These are phyloP conservation scores for Fraxinus paxiana DNA, from an alignment of 305 asterid genomes.

Conservation along the genomic window DNA sequence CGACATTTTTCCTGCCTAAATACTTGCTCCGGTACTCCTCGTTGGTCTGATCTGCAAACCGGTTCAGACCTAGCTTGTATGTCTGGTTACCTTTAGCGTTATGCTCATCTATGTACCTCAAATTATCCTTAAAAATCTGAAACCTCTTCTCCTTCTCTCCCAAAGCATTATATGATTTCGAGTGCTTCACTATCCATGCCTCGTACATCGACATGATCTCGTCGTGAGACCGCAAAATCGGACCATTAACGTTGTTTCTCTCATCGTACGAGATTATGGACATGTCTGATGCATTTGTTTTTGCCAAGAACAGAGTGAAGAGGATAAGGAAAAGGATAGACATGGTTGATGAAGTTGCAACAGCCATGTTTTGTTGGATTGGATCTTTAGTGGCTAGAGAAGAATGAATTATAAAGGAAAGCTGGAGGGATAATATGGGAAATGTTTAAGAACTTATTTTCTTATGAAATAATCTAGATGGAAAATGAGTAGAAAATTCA, in stretches of 20 bases:
- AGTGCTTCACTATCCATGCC: background rate
- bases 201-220: background rate
- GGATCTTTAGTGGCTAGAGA: background rate
- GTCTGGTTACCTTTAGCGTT: background rate
- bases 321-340: background rate
- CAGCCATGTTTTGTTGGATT: background rate
- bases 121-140: background rate
- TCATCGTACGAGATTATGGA: constrained; percentile 4
- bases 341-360: background rate
- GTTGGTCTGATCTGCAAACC: background rate
- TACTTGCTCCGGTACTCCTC: background rate
- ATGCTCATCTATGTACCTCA: constrained; percentile 1
- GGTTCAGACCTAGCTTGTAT: background rate
- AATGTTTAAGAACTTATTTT: background rate
- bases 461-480: background rate
- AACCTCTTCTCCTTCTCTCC: constrained; percentile 2
- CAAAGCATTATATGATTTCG: background rate
- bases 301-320: background rate
- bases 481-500: background rate
- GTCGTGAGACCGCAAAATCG: background rate
- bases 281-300: background rate
- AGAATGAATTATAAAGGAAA: background rate
- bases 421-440: background rate
- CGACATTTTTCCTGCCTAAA: background rate
- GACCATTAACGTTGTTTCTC: background rate